Percentiles rank a stretch among this genome's conserved stretches.
Evolutionary conservation across 2,329 filamentous ascomycete genomes (phyloP).

Genomic region (Acrodontium crateriforme): DNA sequence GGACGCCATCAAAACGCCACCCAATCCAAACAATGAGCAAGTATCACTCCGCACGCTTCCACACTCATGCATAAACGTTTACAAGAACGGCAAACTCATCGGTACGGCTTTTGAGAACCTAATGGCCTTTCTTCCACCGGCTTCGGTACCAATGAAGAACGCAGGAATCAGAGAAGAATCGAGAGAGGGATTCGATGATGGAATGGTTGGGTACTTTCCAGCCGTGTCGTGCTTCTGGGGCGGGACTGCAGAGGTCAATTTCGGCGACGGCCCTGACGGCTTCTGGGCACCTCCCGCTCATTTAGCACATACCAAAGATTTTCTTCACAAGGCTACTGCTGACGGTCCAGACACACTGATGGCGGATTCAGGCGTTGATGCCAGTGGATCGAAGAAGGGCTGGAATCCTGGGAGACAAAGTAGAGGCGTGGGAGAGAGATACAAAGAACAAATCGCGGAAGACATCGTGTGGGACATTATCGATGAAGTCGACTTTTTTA

Average conservation of each 20-base stretch:
- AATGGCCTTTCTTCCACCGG: slow-evolving; percentile 80
- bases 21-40: slow-evolving; percentile 57
- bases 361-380: slow-evolving; percentile 12
- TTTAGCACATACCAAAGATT: slow-evolving; percentile 13
- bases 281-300: slow-evolving; percentile 77
- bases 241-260: slow-evolving; percentile 83
- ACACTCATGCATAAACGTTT: slow-evolving; percentile 72
- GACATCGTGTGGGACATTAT: slow-evolving; percentile 87
- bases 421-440: slow-evolving; percentile 60
- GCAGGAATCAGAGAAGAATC: slow-evolving; percentile 57
- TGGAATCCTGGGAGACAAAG: slow-evolving; percentile 26
- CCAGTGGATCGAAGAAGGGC: slow-evolving; percentile 10
- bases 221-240: slow-evolving; percentile 85
- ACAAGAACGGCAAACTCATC: slow-evolving; percentile 79
- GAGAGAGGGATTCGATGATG: slow-evolving; percentile 80
- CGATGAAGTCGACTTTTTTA: slow-evolving; percentile 86
- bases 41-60: slow-evolving; percentile 76
- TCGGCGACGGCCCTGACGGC: slow-evolving; percentile 66
- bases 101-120: slow-evolving; percentile 82
- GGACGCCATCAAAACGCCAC: slow-evolving; percentile 39
- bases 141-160: slow-evolving; percentile 58
- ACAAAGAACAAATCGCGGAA: slow-evolving; percentile 85
- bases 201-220: slow-evolving; percentile 89
- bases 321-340: not conserved
- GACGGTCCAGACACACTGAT: slow-evolving; percentile 20